Conservation (phyloP, 2,329 filamentous ascomycete species). For the Achaetomium macrosporum region DNA sequence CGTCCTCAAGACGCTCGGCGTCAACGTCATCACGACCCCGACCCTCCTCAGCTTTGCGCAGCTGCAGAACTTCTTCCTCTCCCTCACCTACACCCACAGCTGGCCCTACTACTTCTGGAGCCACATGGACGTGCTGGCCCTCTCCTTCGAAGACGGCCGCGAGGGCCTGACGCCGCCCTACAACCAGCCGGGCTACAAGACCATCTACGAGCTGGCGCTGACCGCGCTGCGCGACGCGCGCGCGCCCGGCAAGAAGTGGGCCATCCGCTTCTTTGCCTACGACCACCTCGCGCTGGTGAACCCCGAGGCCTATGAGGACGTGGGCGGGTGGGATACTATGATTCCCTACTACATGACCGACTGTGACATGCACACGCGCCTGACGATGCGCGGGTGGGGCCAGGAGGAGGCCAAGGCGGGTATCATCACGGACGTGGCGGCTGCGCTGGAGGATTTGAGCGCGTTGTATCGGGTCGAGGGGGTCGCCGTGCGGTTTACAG, state of each 20-base stretch:
- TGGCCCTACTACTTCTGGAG: slow-evolving; percentile 49
- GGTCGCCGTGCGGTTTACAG: slow-evolving; percentile 31
- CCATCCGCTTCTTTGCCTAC: slow-evolving; percentile 50
- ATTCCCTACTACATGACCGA: slow-evolving; percentile 55
- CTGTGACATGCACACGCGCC: slow-evolving; percentile 48
- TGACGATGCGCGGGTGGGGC: slow-evolving; percentile 42
- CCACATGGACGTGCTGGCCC: slow-evolving; percentile 46
- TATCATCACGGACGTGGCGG: slow-evolving; percentile 41
- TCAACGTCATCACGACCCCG: slow-evolving; percentile 42
- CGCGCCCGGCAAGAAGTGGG: slow-evolving; percentile 39
- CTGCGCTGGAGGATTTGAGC: slow-evolving; percentile 40
- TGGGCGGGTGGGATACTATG: slow-evolving; percentile 51
- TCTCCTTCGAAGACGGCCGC: slow-evolving; percentile 38
- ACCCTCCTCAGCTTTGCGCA: slow-evolving; percentile 48
- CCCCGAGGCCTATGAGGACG: slow-evolving; percentile 42
- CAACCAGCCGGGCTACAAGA: slow-evolving; percentile 35
- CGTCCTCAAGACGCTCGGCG: slow-evolving; percentile 41
- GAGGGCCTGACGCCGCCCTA: slow-evolving; percentile 30
- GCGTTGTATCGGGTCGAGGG: slow-evolving; percentile 40
- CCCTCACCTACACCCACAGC: slow-evolving; percentile 35
- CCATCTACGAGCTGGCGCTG: slow-evolving; percentile 37
- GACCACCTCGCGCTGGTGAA: slow-evolving; percentile 54
- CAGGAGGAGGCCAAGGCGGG: slow-evolving; percentile 36
- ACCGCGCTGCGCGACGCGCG: slow-evolving; percentile 31
- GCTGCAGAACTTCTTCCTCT: slow-evolving; percentile 49